Evolutionary conservation across 2,329 filamentous ascomycete genomes (phyloP).

Genomic region (Rhynchosporium graminicola): DNA sequence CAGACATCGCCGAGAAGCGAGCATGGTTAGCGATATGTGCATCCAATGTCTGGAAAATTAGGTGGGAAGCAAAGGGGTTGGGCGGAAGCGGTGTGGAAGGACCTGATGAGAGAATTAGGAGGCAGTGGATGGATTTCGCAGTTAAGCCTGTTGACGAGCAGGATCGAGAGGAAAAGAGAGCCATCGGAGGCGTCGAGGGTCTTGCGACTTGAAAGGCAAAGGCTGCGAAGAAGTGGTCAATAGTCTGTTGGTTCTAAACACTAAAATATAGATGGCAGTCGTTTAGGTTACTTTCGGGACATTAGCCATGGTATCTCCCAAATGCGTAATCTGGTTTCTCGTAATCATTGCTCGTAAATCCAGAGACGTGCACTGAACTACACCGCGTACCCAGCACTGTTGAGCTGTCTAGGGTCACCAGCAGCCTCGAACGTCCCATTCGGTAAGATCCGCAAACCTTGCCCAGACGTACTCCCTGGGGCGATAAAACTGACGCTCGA

Average conservation of each 20-base stretch:
- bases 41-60: not conserved
- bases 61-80: not conserved
- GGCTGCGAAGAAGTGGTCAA: too few species aligned
- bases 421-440: slow-evolving; percentile 78
- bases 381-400: slow-evolving; percentile 64
- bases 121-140: not conserved
- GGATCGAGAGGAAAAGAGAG: not conserved
- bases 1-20: not conserved
- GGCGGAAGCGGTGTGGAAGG: not conserved
- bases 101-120: not conserved
- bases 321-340: not conserved
- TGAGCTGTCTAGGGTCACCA: slow-evolving; percentile 71
- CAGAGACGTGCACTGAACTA: slow-evolving; percentile 34
- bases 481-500: slow-evolving; percentile 63
- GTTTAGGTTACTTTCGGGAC: too few species aligned
- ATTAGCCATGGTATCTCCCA: not conserved
- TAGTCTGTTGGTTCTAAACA: too few species aligned
- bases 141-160: too few species aligned
- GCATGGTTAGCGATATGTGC: not conserved
- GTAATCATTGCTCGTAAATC: not conserved
- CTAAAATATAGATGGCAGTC: too few species aligned
- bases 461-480: slow-evolving; percentile 56
- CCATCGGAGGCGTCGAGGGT: not conserved
- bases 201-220: too few species aligned
- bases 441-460: slow-evolving; percentile 61